A percentile compares a stretch with the other conserved stretches of the same genome.
Conservation (phyloP, 2,329 filamentous ascomycete genomes). For the Sordariomycetes sp. region DNA sequence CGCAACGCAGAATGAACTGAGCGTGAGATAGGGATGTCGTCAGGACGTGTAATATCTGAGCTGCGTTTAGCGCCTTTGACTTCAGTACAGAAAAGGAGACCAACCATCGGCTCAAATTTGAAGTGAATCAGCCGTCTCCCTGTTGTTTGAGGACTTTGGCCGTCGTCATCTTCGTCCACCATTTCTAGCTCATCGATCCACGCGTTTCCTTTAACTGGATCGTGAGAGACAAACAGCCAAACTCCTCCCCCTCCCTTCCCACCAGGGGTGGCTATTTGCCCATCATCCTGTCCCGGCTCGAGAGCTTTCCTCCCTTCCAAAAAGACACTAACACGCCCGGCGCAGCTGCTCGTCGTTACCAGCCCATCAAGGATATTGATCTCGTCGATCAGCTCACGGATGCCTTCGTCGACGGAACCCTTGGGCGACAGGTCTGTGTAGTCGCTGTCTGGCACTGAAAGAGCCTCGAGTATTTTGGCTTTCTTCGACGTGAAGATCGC, state of each 20-base stretch:
- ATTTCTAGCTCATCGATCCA: constrained; percentile 21
- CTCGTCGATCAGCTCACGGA: constrained; percentile 66
- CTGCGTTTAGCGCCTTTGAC: not conserved
- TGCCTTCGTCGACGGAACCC: constrained; percentile 72
- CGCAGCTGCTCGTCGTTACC: constrained; percentile 90
- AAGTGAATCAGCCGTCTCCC: constrained; percentile 59
- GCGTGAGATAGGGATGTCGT: constrained; percentile 67
- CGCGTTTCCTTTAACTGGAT: constrained; percentile 41
- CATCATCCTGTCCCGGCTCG: constrained; percentile 10
- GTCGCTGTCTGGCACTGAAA: constrained; percentile 57
- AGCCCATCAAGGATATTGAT: constrained; percentile 69
- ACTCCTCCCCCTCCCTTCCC: constrained; percentile 78
- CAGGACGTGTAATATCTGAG: constrained; percentile 76
- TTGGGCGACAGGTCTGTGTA: constrained; percentile 86
- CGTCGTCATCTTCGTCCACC: constrained; percentile 12
- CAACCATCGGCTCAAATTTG: constrained; percentile 92
- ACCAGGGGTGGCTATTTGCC: constrained; percentile 51
- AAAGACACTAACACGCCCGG: constrained; percentile 80
- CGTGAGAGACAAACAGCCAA: constrained; percentile 87
- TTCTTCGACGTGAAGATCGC: constrained; percentile 53
- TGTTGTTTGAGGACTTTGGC: constrained; percentile 5
- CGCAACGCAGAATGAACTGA: constrained; percentile 65
- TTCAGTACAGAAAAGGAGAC: constrained; percentile 15
- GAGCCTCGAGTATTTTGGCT: constrained; percentile 58
- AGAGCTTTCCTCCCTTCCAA: constrained; percentile 59